Evolutionary conservation across 192 early-diverging fungal species (phyloP).

Genomic region (Coemansia sp.): DNA sequence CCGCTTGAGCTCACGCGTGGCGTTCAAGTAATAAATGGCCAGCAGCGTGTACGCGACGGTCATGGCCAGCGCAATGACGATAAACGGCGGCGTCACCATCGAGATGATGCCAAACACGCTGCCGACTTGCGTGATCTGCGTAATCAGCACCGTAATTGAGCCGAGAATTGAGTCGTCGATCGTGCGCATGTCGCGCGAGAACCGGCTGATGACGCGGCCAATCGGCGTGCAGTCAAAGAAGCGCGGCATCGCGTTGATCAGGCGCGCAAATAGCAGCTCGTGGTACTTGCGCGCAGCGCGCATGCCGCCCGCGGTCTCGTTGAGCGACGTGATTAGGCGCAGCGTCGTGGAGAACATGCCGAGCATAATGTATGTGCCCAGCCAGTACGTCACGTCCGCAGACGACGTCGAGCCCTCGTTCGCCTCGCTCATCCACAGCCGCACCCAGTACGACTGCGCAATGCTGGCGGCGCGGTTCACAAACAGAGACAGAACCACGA

Average conservation of each 20-base stretch:
- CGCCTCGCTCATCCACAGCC: slow-evolving; percentile 54
- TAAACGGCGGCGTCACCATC: slow-evolving; percentile 70
- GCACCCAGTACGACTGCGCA: slow-evolving; percentile 65
- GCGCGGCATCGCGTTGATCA: slow-evolving; percentile 72
- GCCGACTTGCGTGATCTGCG: slow-evolving; percentile 54
- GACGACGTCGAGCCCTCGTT: not conserved
- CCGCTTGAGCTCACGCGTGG: slow-evolving; percentile 88
- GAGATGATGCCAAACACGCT: slow-evolving; percentile 64
- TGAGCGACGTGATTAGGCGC: slow-evolving; percentile 29
- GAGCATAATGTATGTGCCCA: slow-evolving; percentile 60
- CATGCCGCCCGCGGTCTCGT: slow-evolving; percentile 35
- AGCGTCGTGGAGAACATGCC: slow-evolving; percentile 52
- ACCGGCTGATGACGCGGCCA: slow-evolving; percentile 85
- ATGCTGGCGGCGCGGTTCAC: slow-evolving; percentile 52
- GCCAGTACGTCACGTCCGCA: slow-evolving; percentile 48
- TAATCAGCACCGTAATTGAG: slow-evolving; percentile 53
- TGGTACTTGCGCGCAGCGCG: slow-evolving; percentile 62
- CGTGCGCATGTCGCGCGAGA: slow-evolving; percentile 82
- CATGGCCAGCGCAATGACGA: slow-evolving; percentile 64
- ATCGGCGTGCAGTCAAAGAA: slow-evolving; percentile 93
- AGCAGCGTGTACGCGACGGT: slow-evolving; percentile 60
- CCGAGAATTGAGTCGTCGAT: slow-evolving; percentile 70
- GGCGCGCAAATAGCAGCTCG: slow-evolving; percentile 54
- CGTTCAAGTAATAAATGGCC: slow-evolving; percentile 70
- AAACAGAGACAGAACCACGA: slow-evolving; percentile 16